Evolutionary conservation across 345 rosid genomes (phyloP), one percentile per base, ranked within the genome.

Genomic region (Reutealis trisperma): DNA sequence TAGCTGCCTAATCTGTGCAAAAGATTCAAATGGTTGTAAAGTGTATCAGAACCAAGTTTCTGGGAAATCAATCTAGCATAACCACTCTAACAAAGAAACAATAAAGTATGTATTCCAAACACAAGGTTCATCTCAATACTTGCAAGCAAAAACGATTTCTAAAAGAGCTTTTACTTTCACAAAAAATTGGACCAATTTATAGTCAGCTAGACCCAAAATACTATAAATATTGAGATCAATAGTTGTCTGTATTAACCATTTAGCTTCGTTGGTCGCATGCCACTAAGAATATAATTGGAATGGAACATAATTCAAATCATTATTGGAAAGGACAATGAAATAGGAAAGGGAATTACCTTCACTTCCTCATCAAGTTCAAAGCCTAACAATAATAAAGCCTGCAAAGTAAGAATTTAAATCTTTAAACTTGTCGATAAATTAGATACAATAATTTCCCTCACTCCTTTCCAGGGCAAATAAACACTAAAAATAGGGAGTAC

Each of bases 351-450:
- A 12, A 44, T 75, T 75, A 92, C 97, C 93, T 88, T 87, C n/a
- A 67, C 84, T 61, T 77, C 88, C 75, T 94, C 98, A 60, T 87
- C 79, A 24, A 86, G 58, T 78, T 87, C 89, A 79, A 93, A 89
- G 41, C 98, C 97, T 65, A 94, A 72, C 74, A 93, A 79, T 80
- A 94, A 61, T 79, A 94, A 74, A 71, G 92, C 97, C 98, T 94
- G 87, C 62, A 77, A 81, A 80, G 71, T 10, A 52, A 75, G 44
- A 14, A 44, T 61, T 55, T 12, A 5, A 41, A 25, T 52, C 25
- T 19, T 73, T 41, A 14, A 55, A 18, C 25, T 54, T 54, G 61
- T 45, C 1, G 2, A 68, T 9, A 65, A 34, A 45, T 67, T 8
- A 67, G 12, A 42, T 67, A 30, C 32, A 9, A 41, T 51, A 51